phyloP scores from a whole-genome alignment of 2,329 filamentous ascomycete species.

The Pestalotiopsis sp. region DNA sequence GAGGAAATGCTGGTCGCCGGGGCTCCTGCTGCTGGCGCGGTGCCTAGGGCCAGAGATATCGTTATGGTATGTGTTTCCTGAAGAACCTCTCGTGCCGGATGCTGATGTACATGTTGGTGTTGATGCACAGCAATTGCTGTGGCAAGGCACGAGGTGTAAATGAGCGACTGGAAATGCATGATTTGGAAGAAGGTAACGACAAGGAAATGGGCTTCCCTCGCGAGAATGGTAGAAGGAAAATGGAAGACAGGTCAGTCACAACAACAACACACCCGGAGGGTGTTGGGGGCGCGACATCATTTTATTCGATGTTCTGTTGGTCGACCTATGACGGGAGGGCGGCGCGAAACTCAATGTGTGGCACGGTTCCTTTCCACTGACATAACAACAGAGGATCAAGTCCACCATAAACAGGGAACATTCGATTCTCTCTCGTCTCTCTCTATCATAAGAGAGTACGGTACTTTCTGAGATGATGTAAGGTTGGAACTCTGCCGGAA shows the following conservation, averaged over 20 bases:
- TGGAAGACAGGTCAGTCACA: not conserved
- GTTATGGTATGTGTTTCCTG: not conserved
- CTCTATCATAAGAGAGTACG: not conserved
- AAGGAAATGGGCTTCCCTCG: conserved; percentile 5
- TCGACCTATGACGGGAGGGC: not conserved
- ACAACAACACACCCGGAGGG: not conserved
- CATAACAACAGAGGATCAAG: not conserved
- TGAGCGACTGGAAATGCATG: conserved; percentile 12
- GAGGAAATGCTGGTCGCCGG: not conserved
- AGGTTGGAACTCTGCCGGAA: not conserved
- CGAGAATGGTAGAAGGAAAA: conserved; percentile 3
- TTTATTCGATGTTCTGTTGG: not conserved
- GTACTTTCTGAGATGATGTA: not conserved
- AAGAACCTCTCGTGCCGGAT: not conserved
- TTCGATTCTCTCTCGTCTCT: not conserved
- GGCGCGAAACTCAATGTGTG: not conserved
- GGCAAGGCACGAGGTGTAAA: conserved; percentile 14
- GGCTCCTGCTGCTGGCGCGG: not conserved
- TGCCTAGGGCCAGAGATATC: not conserved
- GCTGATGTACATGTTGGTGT: not conserved
- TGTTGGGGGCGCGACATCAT: not conserved
- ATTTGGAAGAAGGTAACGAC: conserved; percentile 9
- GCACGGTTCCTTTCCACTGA: not conserved
- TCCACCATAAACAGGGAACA: not conserved
- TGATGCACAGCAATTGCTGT: conserved; percentile 3